phyloP scores from a whole-genome alignment of 495 filamentous ascomycete genomes.

The Aspergillus sclerotiicarbonarius region DNA sequence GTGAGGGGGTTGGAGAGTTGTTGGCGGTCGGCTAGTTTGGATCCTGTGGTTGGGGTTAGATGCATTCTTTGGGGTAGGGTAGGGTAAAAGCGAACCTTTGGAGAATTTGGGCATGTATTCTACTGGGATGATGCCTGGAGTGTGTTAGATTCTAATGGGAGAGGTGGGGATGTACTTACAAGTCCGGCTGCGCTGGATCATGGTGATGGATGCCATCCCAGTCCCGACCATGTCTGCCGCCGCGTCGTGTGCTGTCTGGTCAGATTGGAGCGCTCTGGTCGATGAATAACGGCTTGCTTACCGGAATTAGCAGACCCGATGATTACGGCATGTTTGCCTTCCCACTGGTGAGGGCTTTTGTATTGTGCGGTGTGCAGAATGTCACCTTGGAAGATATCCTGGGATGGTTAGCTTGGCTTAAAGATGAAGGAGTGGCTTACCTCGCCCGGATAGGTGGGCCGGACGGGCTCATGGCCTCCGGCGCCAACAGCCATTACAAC shows the following conservation, averaged over 20 bases:
- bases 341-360: slow-evolving; percentile 24
- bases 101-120: not conserved
- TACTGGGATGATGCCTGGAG: not conserved
- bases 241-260: slow-evolving; percentile 37
- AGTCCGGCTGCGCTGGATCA: slow-evolving; percentile 36
- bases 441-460: not conserved
- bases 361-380: slow-evolving; percentile 34
- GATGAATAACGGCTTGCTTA: no score
- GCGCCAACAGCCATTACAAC: not conserved
- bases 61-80: not conserved
- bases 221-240: slow-evolving; percentile 42
- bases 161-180: slow-evolving; percentile 15
- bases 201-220: slow-evolving; percentile 33
- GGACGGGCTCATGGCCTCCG: not conserved
- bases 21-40: not conserved
- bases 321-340: slow-evolving; percentile 36
- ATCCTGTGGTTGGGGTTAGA: not conserved
- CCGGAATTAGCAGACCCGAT: slow-evolving; percentile 45
- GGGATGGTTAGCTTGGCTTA: not conserved
- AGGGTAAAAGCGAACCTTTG: not conserved
- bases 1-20: not conserved
- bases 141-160: not conserved
- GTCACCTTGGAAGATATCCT: slow-evolving; percentile 25
- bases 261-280: not conserved
- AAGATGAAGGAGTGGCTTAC: not conserved